phyloP scores from a whole-genome alignment of 208 protist genomes.

The Leishmania turanica region DNA sequence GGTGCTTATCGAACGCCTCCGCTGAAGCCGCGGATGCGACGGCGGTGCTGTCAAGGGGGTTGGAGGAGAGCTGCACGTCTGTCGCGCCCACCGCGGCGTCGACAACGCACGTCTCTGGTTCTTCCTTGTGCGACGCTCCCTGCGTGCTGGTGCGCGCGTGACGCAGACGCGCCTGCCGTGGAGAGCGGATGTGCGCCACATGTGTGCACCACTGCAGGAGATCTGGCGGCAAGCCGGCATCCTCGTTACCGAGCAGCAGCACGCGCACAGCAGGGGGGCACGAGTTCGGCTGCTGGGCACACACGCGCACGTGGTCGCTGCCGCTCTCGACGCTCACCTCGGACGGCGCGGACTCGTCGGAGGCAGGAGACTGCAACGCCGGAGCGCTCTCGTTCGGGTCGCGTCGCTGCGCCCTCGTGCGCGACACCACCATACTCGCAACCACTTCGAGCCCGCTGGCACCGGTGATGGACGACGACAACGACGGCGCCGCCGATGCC shows the following conservation, averaged over 20 bases:
- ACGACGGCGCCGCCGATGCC: neutral
- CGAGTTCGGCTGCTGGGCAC: neutral
- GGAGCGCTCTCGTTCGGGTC: neutral
- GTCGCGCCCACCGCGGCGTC: neutral
- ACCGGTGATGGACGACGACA: neutral
- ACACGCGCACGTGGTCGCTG: neutral
- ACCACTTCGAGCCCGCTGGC: constrained; percentile 15
- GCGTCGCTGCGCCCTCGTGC: neutral
- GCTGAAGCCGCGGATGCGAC: neutral
- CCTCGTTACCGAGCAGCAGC: constrained; percentile 80
- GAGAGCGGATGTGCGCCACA: constrained; percentile 57
- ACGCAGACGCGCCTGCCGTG: constrained; percentile 36
- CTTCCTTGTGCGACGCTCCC: neutral
- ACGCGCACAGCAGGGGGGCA: constrained; percentile 31
- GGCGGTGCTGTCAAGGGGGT: neutral
- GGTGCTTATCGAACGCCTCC: constrained; percentile 5
- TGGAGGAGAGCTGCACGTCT: neutral
- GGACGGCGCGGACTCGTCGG: neutral
- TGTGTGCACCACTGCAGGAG: constrained; percentile 62
- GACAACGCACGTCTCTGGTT: neutral
- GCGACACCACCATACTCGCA: constrained; percentile 22
- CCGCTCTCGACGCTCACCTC: neutral
- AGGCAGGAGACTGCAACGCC: neutral
- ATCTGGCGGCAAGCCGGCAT: constrained; percentile 47
- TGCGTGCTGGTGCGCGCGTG: constrained; percentile 1